Conservation (phyloP, 495 filamentous ascomycete genomes). For the Jackrogersella multiformis region DNA sequence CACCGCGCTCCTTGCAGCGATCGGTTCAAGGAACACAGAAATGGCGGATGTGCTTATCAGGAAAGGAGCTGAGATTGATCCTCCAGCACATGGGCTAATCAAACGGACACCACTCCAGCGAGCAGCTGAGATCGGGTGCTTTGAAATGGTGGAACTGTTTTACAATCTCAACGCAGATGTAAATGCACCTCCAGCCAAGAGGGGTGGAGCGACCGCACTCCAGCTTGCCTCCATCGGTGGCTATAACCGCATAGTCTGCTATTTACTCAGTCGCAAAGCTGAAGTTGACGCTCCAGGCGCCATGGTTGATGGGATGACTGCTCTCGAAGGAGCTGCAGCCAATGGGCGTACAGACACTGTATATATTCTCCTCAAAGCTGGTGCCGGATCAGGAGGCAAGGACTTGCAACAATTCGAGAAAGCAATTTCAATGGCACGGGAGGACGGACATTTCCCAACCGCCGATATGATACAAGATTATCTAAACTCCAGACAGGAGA, state of each 20-base stretch:
- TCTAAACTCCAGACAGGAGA: no score
- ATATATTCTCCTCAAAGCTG: not conserved
- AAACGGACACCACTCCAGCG: not conserved
- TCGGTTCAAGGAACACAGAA: no score
- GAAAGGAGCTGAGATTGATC: not conserved
- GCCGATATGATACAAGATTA: no score
- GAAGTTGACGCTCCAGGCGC: not conserved
- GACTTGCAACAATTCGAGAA: not conserved
- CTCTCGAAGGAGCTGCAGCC: constrained; percentile 1
- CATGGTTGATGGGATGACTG: not conserved
- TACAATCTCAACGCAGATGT: not conserved
- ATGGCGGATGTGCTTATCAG: not conserved
- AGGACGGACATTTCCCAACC: no score
- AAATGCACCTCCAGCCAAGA: not conserved
- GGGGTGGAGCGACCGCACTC: not conserved
- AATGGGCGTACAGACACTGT: not conserved
- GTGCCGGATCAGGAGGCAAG: not conserved
- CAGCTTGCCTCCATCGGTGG: not conserved
- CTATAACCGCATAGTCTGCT: not conserved
- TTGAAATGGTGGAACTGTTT: not conserved
- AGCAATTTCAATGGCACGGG: no score
- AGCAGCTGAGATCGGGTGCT: not conserved
- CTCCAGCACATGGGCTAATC: not conserved
- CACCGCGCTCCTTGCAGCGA: no score
- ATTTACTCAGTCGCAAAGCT: not conserved